A percentile compares a stretch with the other conserved stretches of the same genome.
These are phyloP conservation scores for Paratinospora sagittata DNA, from an alignment of 164 flowering plant species.

Conservation along the genomic window DNA sequence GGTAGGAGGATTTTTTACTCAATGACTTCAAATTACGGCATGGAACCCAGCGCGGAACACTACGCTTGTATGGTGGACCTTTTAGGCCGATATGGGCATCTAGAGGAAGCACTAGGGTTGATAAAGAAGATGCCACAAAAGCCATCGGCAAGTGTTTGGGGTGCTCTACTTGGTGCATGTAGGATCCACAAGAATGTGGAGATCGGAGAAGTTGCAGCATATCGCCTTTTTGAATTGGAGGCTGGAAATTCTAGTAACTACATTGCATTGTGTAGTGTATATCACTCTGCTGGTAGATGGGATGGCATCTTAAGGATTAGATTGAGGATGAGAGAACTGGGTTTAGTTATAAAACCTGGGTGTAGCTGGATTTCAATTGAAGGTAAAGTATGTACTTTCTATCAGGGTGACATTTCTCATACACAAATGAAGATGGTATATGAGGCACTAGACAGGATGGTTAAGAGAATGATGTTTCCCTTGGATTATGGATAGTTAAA, in stretches of 20 bases:
- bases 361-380: conserved; percentile 44
- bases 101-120: conserved; percentile 43
- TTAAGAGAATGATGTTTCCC: conserved; percentile 12
- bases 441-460: conserved; percentile 26
- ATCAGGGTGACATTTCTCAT: conserved; percentile 39
- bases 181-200: conserved; percentile 42
- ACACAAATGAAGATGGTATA: conserved; percentile 16
- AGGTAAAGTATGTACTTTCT: conserved; percentile 33
- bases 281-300: conserved; percentile 35
- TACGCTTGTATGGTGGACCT: conserved; percentile 64
- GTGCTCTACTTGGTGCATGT: conserved; percentile 56
- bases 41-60: conserved; percentile 41
- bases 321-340: conserved; percentile 41
- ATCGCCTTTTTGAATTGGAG: conserved; percentile 48
- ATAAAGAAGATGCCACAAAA: conserved; percentile 26
- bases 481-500: conserved; percentile 8
- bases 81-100: conserved; percentile 44
- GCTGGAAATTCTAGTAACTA: conserved; percentile 53
- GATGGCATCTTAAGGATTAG: conserved; percentile 31
- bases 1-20: conserved; percentile 40
- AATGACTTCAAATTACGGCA: conserved; percentile 29
- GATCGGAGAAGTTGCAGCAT: conserved; percentile 56
- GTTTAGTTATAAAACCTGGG: conserved; percentile 44
- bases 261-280: conserved; percentile 45
- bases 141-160: conserved; percentile 51